These are phyloP conservation scores for Pholiota molesta DNA, from an alignment of 768 basidiomycete genomes.

Conservation along the genomic window DNA sequence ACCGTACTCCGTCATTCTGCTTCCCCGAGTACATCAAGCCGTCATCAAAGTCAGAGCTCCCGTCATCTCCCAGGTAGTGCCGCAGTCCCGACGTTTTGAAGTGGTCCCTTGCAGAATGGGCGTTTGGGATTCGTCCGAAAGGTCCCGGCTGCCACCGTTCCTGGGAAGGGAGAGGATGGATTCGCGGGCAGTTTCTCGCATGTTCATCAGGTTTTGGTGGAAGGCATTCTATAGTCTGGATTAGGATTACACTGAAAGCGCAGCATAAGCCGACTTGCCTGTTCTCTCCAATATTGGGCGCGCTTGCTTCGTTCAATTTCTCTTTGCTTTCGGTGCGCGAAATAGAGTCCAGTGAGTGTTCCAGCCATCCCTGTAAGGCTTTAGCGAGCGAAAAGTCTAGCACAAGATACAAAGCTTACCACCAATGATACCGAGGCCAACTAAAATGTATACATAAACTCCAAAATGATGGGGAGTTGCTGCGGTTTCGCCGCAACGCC, in stretches of 20 bases:
- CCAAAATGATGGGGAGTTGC: conserved; percentile 65
- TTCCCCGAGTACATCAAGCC: conserved; percentile 41
- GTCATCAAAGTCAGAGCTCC: conserved; percentile 52
- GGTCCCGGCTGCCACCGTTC: conserved; percentile 44
- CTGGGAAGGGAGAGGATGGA: conserved; percentile 62
- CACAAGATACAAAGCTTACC: conserved; percentile 45
- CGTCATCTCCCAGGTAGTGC: conserved; percentile 53
- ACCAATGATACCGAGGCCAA: conserved; percentile 71
- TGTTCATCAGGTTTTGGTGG: conserved; percentile 78
- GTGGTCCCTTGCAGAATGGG: conserved; percentile 54
- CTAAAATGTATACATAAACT: conserved; percentile 71
- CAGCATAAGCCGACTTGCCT: conserved; percentile 42
- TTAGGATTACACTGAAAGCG: not conserved
- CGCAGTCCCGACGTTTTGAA: conserved; percentile 60
- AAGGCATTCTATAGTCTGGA: conserved; percentile 59
- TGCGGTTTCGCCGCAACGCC: conserved; percentile 65
- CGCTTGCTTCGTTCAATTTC: conserved; percentile 81
- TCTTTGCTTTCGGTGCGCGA: conserved; percentile 72
- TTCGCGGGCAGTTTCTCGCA: conserved; percentile 73
- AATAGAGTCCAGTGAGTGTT: conserved; percentile 68
- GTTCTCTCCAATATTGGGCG: conserved; percentile 89
- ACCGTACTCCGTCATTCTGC: conserved; percentile 38
- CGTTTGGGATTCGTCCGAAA: conserved; percentile 57
- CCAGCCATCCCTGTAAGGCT: conserved; percentile 68
- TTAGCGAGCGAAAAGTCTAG: not conserved